Conservation (phyloP, 345 rosid species). For the Eucalyptus regnans region DNA sequence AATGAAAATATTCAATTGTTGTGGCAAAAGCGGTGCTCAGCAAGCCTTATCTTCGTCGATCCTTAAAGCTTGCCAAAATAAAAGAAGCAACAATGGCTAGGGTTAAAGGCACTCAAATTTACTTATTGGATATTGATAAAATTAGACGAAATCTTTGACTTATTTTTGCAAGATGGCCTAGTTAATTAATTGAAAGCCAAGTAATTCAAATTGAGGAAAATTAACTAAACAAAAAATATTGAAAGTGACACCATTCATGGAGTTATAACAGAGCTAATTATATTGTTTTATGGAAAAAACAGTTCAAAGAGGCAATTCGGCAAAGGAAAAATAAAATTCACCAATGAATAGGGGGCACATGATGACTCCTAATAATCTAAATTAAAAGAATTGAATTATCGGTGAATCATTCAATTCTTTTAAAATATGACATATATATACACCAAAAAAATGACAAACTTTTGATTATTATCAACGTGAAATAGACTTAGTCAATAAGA, state of each 20-base stretch:
- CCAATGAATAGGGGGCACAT: neutral
- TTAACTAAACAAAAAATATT: neutral
- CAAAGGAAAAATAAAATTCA: too few relatives aligned
- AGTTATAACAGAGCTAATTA: neutral
- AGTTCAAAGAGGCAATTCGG: neutral
- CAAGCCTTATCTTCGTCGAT: neutral
- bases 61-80: neutral
- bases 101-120: neutral
- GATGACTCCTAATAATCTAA: neutral
- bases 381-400: too few relatives aligned
- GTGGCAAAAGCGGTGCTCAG: neutral
- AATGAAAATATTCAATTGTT: neutral
- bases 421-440: neutral
- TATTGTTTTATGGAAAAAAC: neutral
- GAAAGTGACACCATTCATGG: neutral
- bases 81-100: neutral
- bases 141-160: neutral
- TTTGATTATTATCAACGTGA: neutral
- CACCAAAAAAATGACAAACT: neutral
- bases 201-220: neutral
- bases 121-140: neutral
- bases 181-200: neutral
- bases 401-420: neutral
- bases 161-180: neutral
- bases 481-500: neutral